Evolutionary conservation across 2,329 filamentous ascomycete genomes (phyloP).

Genomic region (Alternaria sp.): DNA sequence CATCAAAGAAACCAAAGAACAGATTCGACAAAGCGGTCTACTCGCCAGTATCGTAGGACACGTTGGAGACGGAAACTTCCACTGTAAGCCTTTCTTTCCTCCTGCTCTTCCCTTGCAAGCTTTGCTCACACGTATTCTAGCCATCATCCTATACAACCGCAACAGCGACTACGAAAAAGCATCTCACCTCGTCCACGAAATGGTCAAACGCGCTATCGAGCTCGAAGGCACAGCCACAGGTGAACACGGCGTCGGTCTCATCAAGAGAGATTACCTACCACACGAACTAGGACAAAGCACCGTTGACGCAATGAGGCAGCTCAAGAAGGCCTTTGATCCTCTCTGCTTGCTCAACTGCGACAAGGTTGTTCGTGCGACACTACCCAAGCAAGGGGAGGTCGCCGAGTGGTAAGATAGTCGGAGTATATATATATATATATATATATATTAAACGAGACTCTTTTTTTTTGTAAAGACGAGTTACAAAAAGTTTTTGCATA

Average conservation of each 20-base stretch:
- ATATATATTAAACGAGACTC: not conserved
- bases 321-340: conserved; percentile 83
- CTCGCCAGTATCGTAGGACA: conserved; percentile 74
- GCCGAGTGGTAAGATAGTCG: conserved; percentile 53
- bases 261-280: conserved; percentile 83
- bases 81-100: conserved; percentile 57
- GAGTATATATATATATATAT: not conserved
- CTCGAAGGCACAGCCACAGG: conserved; percentile 87
- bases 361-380: conserved; percentile 68
- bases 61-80: conserved; percentile 79
- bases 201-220: conserved; percentile 86
- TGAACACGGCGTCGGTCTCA: conserved; percentile 83
- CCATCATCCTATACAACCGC: conserved; percentile 69
- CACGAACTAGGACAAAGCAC: conserved; percentile 78
- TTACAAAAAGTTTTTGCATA: not conserved
- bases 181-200: conserved; percentile 77
- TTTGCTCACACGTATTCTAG: conserved; percentile 43
- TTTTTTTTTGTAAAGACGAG: not conserved
- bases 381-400: conserved; percentile 59
- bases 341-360: conserved; percentile 71
- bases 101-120: not conserved
- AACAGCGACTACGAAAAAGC: conserved; percentile 72
- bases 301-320: conserved; percentile 84
- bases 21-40: conserved; percentile 69
- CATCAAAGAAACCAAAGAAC: conserved; percentile 77